phyloP scores from a whole-genome alignment of 768 basidiomycete genomes.

The Lactarius psammicola region DNA sequence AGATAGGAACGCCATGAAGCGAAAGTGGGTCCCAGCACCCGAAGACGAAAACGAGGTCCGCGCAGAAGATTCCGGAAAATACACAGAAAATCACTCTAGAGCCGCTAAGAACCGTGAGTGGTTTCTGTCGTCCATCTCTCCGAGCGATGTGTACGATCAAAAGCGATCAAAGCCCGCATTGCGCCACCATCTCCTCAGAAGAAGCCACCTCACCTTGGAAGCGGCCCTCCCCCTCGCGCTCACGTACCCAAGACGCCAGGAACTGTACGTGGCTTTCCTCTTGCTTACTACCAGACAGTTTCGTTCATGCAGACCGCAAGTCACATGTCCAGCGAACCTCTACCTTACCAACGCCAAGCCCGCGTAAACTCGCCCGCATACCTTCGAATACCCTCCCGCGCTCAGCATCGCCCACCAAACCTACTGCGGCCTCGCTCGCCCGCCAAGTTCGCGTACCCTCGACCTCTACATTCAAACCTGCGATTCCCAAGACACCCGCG shows the following conservation, averaged over 20 bases:
- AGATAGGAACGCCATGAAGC: conserved; percentile 65
- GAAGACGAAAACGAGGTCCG: conserved; percentile 51
- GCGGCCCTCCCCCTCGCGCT: conserved; percentile 24
- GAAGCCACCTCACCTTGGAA: conserved; percentile 38
- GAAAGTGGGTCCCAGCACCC: conserved; percentile 69
- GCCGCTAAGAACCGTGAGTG: conserved; percentile 32
- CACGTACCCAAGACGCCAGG: conserved; percentile 35
- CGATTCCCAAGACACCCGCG: conserved; percentile 55
- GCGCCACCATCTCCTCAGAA: conserved; percentile 55
- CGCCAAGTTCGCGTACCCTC: conserved; percentile 47
- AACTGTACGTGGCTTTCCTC: conserved; percentile 30
- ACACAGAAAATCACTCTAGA: conserved; percentile 25
- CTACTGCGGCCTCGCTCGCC: conserved; percentile 35
- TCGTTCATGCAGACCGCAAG: conserved; percentile 27
- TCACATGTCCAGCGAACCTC: conserved; percentile 35
- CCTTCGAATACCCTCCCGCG: conserved; percentile 39
- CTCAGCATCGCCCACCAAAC: conserved; percentile 54
- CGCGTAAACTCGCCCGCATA: conserved; percentile 35
- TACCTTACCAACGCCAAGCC: conserved; percentile 37
- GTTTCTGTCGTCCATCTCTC: background rate
- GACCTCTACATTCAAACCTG: conserved; percentile 68
- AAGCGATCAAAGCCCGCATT: conserved; percentile 47
- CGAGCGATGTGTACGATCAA: background rate
- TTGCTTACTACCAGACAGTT: background rate
- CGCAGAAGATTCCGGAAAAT: conserved; percentile 33